Evolutionary conservation across 2,329 filamentous ascomycete species (phyloP), one percentile per base, ranked within the genome.

Genomic region (Botrytis tulipae): DNA sequence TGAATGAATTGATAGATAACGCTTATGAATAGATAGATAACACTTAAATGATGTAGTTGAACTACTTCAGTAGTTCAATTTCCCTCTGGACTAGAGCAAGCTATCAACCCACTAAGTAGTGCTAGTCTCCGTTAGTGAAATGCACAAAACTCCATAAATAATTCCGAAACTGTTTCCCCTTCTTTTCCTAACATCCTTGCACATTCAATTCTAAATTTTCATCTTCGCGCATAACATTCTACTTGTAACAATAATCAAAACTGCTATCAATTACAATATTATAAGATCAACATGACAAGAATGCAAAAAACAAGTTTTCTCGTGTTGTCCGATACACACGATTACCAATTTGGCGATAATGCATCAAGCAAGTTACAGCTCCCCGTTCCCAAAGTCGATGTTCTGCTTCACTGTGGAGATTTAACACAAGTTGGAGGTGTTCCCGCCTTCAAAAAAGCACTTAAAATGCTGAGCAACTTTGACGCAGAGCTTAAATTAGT

Each of bases 401-500:
- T 84, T 20, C 76, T 82, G 9, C 77, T 84, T 16, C 81, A 84
- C 71, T 82, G 80, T 61, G 83, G 82, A 22, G 82, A 84, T 72
- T 75, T 83, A 2, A 83, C 82, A 1, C 76, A 77, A 29, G 79
- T 77, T 5, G 78, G 78, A 16, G 48, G 40, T 3, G 61, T 80
- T 1, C 29, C 69, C 4, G 75, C 81, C 35, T 82, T 80, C 73
- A 70, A 76, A 14, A 73, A 76, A 1, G 74, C 78, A 14, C 59
- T 84, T 1, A 20, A 62, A 35, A 73, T 76, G 54, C 54, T 76
- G 16, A 57, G 37, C 22, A 76, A 77, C 3, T 83, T 87, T 46
- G 80, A 86, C 16, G 88, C 88, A 7, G 83, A 85, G 22, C 79
- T 90, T 4, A 90, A 90, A 77, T 82, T 91, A n/a, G 85, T 90